These are phyloP conservation scores for Harrya chromipes DNA, from an alignment of 768 basidiomycete species.

Conservation along the genomic window DNA sequence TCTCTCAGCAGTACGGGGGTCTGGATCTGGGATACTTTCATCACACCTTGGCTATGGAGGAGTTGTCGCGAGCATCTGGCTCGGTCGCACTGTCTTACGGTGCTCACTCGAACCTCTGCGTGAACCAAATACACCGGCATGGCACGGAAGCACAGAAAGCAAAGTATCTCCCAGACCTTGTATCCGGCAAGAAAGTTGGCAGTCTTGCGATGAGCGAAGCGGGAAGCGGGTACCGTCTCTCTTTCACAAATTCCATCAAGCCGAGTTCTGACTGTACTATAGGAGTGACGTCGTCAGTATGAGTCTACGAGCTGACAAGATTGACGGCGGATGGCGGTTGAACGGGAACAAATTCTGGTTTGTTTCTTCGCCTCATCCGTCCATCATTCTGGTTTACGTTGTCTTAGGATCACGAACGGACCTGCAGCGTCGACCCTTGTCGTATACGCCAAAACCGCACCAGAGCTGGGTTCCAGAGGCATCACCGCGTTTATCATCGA, in stretches of 20 bases:
- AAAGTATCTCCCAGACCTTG: constrained; percentile 75
- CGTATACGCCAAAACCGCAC: constrained; percentile 88
- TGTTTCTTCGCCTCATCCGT: background rate
- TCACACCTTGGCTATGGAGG: constrained; percentile 94
- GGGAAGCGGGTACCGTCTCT: constrained; percentile 56
- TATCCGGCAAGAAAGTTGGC: constrained; percentile 81
- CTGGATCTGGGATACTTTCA: constrained; percentile 81
- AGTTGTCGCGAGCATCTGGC: constrained; percentile 84
- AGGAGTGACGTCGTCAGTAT: constrained; percentile 93
- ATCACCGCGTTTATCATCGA: constrained; percentile 93
- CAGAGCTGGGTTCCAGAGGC: constrained; percentile 75
- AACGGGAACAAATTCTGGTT: constrained; percentile 96
- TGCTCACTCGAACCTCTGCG: constrained; percentile 88
- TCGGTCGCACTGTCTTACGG: constrained; percentile 92
- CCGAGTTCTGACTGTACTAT: background rate
- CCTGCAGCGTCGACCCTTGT: constrained; percentile 88
- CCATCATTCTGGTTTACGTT: background rate
- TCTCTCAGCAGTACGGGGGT: constrained; percentile 77
- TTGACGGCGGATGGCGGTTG: constrained; percentile 70
- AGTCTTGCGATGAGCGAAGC: constrained; percentile 94
- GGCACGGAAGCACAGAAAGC: constrained; percentile 80
- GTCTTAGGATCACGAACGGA: constrained; percentile 87
- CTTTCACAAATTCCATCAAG: background rate
- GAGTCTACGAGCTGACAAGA: constrained; percentile 77
- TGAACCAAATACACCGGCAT: constrained; percentile 81